Evolutionary conservation across 2,329 filamentous ascomycete genomes (phyloP), one percentile per base, ranked within the genome.

Genomic region (Neocatenulostroma microsporum): DNA sequence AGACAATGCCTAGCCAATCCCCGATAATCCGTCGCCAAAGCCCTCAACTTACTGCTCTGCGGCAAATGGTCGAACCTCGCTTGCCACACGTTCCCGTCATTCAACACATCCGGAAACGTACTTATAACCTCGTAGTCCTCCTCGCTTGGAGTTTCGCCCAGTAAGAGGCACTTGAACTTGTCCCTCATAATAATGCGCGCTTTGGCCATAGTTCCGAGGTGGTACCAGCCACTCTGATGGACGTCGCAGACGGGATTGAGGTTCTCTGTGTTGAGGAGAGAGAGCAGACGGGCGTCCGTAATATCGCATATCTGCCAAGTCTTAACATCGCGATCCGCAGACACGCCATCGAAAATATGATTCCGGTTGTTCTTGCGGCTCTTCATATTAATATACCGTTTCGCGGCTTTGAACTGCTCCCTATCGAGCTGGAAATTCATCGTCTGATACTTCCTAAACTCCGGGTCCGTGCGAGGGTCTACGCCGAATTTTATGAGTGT

Each of bases 251-350:
- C 62, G 3, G 46, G 46, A 21, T 62, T 57, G 2, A 70, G 55
- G 4, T 76, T 69, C 0, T 78, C 68, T 0, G 76, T 73, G 14
- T 78, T 72, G 25, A 94, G 69, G 3, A 95, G 64, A 9, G 68
- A 60, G 1, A 68, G 65, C 1, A 96, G 68, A 1, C 88, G 55
- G 0, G 86, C 84, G 51, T 96, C 89, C 0, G 77, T 82, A 37
- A 96, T 81, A 58, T 98, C 91, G 63, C 87, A 94, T 18, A 93
- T 74, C 67, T 96, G 91, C 82, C 87, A 98, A 33, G 91, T 80
- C 53, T 91, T 91, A 25, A 87, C 87, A 53, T 94, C 87, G 1
- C 76, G 74, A 12, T 77, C 76, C 37, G 89, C 76, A 2, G 72
- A 73, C 41, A 78, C 69, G 30, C 89, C 89, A 43, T 93, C 85